Conservation (phyloP, 2,329 filamentous ascomycete genomes). For the Stagonosporopsis rhizophila region DNA sequence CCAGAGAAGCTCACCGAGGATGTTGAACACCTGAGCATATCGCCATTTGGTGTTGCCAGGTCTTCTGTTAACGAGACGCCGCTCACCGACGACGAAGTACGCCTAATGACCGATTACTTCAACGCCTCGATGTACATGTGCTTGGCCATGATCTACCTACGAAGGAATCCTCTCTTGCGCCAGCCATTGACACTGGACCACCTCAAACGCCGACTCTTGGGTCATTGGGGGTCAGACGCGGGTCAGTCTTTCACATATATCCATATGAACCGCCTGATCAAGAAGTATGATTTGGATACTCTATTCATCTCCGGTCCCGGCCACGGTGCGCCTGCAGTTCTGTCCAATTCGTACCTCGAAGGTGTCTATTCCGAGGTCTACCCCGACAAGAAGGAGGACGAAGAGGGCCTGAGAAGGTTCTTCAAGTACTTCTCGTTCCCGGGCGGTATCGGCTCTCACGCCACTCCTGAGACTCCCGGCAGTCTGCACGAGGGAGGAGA, state of each 20-base stretch:
- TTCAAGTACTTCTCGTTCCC: slow-evolving; percentile 87
- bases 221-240: slow-evolving; percentile 82
- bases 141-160: slow-evolving; percentile 81
- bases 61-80: slow-evolving; percentile 68
- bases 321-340: slow-evolving; percentile 77
- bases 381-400: slow-evolving; percentile 73
- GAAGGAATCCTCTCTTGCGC: slow-evolving; percentile 73
- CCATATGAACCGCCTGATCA: slow-evolving; percentile 83
- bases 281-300: slow-evolving; percentile 76
- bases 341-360: slow-evolving; percentile 79
- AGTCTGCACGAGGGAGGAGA: slow-evolving; percentile 81
- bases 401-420: slow-evolving; percentile 74
- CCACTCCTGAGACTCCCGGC: slow-evolving; percentile 79
- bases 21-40: slow-evolving; percentile 53
- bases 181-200: slow-evolving; percentile 73
- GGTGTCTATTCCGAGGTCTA: slow-evolving; percentile 81
- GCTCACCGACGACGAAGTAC: slow-evolving; percentile 70
- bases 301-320: slow-evolving; percentile 79
- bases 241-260: slow-evolving; percentile 83
- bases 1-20: slow-evolving; percentile 38
- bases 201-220: slow-evolving; percentile 75
- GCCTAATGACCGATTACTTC: slow-evolving; percentile 75
- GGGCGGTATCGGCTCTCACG: slow-evolving; percentile 78
- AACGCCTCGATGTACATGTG: slow-evolving; percentile 77
- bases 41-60: slow-evolving; percentile 69